Base-by-base conservation (phyloP, 768 basidiomycete genomes). In the Hortiboletus campestris region DNA sequence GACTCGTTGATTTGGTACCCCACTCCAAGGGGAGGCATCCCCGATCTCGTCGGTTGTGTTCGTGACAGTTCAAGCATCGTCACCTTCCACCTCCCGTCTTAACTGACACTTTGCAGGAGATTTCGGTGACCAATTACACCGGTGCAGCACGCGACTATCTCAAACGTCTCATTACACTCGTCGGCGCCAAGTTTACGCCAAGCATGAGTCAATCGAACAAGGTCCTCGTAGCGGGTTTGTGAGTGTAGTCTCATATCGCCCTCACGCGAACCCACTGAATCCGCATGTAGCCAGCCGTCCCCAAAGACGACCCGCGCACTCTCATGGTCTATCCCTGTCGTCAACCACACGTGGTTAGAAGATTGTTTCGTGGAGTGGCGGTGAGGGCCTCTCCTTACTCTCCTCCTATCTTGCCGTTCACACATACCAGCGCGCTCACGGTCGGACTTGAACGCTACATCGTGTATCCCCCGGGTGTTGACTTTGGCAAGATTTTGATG, bases 321-420 rank as follows among this genome's bases (percentile, higher is more conserved):
- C 9, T 75, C 82, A 0, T 96, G 94, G 94, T 83, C 82, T 0
- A 88, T 95, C 57, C 87, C 92, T 0, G 77, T 94, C 54, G 88
- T 95, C 12, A 96, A 94, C 62, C 94, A 98, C 62, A 79, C 80
- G 0, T 97, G 93, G 92, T 77, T 97, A 4, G 94, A 97, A 65
- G 91, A 94, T 58, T 95, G 91, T 67, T 89, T 94, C 65, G 72
- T 84, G 20, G 78, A 84, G 49, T 97, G 94, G 94, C 80, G 80
- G 45, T 67, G 40, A 44, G 57, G 34, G 2, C n/a, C 14, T 35
- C 6, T 28, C 11, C 9, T 35, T n/a, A 0, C 10, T 40, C 10
- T n/a, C 7, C 38, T 7, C 8, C 1, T 40, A 14, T 43, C 2
- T 9, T 45, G 19, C 3, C 32, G 11, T 46, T 64, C 22, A 67